These are phyloP conservation scores for Sphagnum tenellum DNA, from an alignment of 225 moss, liverwort and hornwort genomes.

Conservation along the genomic window DNA sequence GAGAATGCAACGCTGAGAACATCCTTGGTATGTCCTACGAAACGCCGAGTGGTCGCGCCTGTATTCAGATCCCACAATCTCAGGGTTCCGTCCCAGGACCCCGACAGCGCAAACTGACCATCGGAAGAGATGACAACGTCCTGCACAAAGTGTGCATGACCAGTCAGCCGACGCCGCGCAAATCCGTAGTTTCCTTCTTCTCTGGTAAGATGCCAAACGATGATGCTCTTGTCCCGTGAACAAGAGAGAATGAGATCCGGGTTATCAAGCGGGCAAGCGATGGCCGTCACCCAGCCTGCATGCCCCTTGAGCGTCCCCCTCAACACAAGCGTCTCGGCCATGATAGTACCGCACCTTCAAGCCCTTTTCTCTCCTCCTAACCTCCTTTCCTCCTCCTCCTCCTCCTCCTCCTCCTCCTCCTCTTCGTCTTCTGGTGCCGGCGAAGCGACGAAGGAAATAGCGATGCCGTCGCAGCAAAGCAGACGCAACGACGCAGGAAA, in stretches of 20 bases:
- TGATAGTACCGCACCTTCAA: slow-evolving; percentile 2
- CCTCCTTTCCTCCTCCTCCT: no score
- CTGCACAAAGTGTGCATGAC: slow-evolving; percentile 81
- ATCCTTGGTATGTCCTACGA: slow-evolving; percentile 90
- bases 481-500: no score
- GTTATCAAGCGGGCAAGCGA: slow-evolving; percentile 94
- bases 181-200: slow-evolving; percentile 78
- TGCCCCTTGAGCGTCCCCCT: slow-evolving; percentile 85
- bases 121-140: slow-evolving; percentile 89
- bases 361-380: no score
- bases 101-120: slow-evolving; percentile 83
- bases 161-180: slow-evolving; percentile 67
- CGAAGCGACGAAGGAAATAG: no score
- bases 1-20: slow-evolving; percentile 65
- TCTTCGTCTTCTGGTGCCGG: no score
- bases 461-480: no score
- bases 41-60: slow-evolving; percentile 80
- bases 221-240: slow-evolving; percentile 85
- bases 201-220: slow-evolving; percentile 71
- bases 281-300: slow-evolving; percentile 89
- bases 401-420: no score
- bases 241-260: slow-evolving; percentile 84
- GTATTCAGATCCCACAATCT: slow-evolving; percentile 89
- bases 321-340: slow-evolving; percentile 83
- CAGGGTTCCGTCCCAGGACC: slow-evolving; percentile 89